Evolutionary conservation across 208 protist species (phyloP).

Genomic region (Porcisia deanei): DNA sequence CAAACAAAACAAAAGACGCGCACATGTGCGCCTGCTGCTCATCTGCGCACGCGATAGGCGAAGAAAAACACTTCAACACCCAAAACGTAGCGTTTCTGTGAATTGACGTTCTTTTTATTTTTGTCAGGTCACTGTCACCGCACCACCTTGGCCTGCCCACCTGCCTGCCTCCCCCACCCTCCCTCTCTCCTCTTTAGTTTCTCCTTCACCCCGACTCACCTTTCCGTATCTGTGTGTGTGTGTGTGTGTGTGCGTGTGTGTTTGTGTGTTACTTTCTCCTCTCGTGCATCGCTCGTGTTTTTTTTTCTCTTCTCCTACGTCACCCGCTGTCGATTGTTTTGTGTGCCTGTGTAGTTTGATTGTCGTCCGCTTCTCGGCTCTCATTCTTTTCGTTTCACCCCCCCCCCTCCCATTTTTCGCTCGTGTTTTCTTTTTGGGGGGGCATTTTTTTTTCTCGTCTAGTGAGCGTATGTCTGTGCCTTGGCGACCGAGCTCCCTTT

Average conservation of each 20-base stretch:
- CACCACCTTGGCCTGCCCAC: background rate
- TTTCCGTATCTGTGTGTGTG: conserved; percentile 3
- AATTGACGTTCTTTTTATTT: background rate
- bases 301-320: background rate
- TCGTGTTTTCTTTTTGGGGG: too few relatives aligned
- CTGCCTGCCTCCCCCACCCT: background rate
- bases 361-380: background rate
- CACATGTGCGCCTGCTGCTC: too few relatives aligned
- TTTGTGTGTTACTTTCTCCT: background rate
- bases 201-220: background rate
- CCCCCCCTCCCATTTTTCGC: too few relatives aligned
- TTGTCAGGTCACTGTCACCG: background rate
- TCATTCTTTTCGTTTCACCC: too few relatives aligned
- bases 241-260: background rate
- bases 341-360: background rate
- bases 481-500: too few relatives aligned
- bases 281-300: background rate
- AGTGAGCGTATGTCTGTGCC: too few relatives aligned
- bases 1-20: too few relatives aligned
- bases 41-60: too few relatives aligned
- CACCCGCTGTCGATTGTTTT: background rate
- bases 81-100: too few relatives aligned
- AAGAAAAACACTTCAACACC: too few relatives aligned
- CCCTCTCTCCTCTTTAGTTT: background rate
- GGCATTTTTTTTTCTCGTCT: too few relatives aligned